Percentiles rank a stretch among this genome's conserved stretches.
Conservation (phyloP, 225 moss, liverwort and hornwort species). For the Antitrichia curtipendula region DNA sequence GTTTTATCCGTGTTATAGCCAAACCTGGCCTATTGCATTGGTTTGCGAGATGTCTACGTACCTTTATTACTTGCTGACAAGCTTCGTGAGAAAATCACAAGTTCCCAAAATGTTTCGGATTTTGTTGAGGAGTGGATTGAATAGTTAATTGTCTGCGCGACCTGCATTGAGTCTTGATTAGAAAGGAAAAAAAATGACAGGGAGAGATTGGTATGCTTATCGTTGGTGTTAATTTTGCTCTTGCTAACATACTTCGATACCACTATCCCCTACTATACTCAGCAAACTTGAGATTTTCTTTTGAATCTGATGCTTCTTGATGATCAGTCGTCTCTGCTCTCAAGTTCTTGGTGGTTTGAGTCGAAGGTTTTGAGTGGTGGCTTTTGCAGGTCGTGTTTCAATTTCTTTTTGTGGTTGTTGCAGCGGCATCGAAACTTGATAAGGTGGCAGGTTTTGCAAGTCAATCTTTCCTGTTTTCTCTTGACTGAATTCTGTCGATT, state of each 20-base stretch:
- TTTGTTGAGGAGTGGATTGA: neutral
- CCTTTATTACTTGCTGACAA: too few relatives aligned
- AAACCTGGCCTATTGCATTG: neutral
- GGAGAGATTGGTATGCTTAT: neutral
- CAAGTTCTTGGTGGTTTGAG: neutral
- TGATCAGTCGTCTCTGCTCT: neutral
- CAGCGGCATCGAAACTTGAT: constrained; percentile 49
- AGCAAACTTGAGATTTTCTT: neutral
- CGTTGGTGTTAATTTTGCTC: neutral
- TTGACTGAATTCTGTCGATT: neutral
- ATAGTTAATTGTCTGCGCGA: neutral
- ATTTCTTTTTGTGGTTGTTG: constrained; percentile 40
- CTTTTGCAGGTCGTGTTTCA: constrained; percentile 33
- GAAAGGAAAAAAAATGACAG: neutral
- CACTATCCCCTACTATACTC: neutral
- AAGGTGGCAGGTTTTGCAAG: constrained; percentile 66
- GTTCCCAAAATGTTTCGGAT: neutral
- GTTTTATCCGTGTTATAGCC: neutral
- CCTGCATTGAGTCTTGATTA: neutral
- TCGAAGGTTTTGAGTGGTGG: neutral
- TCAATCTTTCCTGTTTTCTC: neutral
- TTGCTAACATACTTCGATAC: neutral
- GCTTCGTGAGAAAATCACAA: neutral
- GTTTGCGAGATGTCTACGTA: neutral
- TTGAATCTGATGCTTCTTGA: neutral